Evolutionary conservation across 768 basidiomycete genomes (phyloP).

Genomic region (Gymnopilus dilepis): DNA sequence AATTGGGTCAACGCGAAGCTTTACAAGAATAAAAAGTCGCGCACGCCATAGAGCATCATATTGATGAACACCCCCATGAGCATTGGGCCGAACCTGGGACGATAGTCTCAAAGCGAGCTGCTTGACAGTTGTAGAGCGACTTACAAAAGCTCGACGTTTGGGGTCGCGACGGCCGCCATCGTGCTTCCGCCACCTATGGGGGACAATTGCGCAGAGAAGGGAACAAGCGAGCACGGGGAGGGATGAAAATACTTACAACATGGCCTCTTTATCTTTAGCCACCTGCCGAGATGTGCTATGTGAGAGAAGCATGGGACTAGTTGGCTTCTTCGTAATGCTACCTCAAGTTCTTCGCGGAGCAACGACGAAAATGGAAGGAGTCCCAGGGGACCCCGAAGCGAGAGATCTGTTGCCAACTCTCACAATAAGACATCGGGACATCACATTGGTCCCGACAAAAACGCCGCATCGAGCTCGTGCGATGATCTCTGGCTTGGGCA

Average conservation of each 20-base stretch:
- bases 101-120: background rate
- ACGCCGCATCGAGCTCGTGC: constrained; percentile 1
- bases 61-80: constrained; percentile 47
- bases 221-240: constrained; percentile 11
- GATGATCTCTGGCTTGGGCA: constrained; percentile 4
- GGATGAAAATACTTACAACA: constrained; percentile 1
- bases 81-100: constrained; percentile 49
- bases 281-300: constrained; percentile 11
- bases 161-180: constrained; percentile 21
- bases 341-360: constrained; percentile 7
- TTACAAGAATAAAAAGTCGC: constrained; percentile 12
- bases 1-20: background rate
- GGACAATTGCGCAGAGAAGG: constrained; percentile 10
- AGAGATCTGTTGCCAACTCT: constrained; percentile 10
- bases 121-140: constrained; percentile 11
- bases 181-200: constrained; percentile 7
- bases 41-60: constrained; percentile 52
- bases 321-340: constrained; percentile 8
- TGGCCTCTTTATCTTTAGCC: constrained; percentile 18
- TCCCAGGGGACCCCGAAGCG: constrained; percentile 15
- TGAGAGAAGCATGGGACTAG: constrained; percentile 13
- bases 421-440: constrained; percentile 6
- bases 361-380: constrained; percentile 13
- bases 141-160: constrained; percentile 37
- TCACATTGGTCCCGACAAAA: constrained; percentile 4